Conservation (phyloP, 176 grass and related monocot genomes). For the Panicum miliaceum region DNA sequence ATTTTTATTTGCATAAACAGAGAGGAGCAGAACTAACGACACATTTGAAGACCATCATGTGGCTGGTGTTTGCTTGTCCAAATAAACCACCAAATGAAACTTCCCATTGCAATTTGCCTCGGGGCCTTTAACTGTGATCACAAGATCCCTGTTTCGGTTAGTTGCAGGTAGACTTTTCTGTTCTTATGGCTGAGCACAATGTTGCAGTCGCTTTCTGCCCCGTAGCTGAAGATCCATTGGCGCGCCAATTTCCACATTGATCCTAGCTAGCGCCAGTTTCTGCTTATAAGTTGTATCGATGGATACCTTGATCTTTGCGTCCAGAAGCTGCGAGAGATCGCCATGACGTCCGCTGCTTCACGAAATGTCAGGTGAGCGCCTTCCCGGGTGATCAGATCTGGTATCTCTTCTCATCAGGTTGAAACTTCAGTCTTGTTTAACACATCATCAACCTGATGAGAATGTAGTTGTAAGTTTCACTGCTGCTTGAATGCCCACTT, state of each 20-base stretch:
- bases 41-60: constrained; percentile 13
- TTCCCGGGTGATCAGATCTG: constrained; percentile 14
- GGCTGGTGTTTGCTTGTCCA: constrained; percentile 23
- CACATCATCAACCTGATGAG: not conserved
- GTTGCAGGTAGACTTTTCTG: constrained; percentile 50
- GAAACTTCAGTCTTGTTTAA: not conserved
- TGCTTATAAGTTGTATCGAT: constrained; percentile 46
- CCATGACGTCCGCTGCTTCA: constrained; percentile 58
- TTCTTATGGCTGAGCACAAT: constrained; percentile 52
- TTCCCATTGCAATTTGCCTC: not conserved
- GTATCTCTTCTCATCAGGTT: constrained; percentile 26
- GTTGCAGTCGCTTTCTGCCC: constrained; percentile 39
- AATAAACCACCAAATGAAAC: not conserved
- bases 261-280: constrained; percentile 5
- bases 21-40: not conserved
- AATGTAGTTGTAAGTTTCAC: no score
- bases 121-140: constrained; percentile 53
- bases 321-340: constrained; percentile 14
- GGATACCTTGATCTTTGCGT: constrained; percentile 17
- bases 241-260: constrained; percentile 37
- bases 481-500: not conserved
- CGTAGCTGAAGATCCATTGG: constrained; percentile 28
- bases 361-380: constrained; percentile 76
- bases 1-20: not conserved
- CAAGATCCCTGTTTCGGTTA: constrained; percentile 61